Base-by-base conservation (phyloP, 75 land plant genomes). In the Cryptomeria japonica region DNA sequence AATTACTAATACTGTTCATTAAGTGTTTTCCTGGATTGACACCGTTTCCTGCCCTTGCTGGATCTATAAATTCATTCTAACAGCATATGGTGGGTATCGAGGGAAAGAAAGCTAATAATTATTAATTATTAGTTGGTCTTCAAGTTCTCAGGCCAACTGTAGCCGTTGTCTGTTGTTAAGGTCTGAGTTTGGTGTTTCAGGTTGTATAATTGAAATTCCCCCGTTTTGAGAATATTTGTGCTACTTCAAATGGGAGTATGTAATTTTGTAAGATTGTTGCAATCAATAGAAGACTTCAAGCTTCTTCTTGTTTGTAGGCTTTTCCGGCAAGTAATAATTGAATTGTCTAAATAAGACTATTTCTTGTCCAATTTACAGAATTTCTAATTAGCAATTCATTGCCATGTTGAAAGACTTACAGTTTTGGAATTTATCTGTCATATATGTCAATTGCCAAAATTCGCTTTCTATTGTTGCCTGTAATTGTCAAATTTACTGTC, bases 261-360 rank as follows among this genome's bases (percentile, higher is more conserved):
- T 51, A 8, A 8, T 79, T 79, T 79, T 79, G 82, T 79, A 79
- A 41, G 44, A 41, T 80, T 80, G 47, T 80, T 80, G 46, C 83
- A 80, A 38, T 80, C 25, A 22, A 46, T 80, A 41, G n/a, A 80
- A 80, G 25, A 19, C 46, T 37, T 80, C 14, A 80, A 80, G 46
- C 46, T 80, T 80, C 83, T 41, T 80, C 22, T 80, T 19, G 38
- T 37, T 18, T 79, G 83, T 80, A 80, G 46, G 22, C 11, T 41
- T 38, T 80, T 25, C 42, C 11, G 22, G 16, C 31, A 5, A 68
- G 55, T 51, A 68, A 28, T 68, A 25, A 68, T 28, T 68, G 31
- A 68, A 68, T 68, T 68, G 72, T 28, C 31, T 68, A 28, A 68
- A 68, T 28, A 68, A 68, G n/a, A 68, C 55, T 51, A 51, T 13